phyloP scores from a whole-genome alignment of 768 basidiomycete species.

The Termitomyces sp. region DNA sequence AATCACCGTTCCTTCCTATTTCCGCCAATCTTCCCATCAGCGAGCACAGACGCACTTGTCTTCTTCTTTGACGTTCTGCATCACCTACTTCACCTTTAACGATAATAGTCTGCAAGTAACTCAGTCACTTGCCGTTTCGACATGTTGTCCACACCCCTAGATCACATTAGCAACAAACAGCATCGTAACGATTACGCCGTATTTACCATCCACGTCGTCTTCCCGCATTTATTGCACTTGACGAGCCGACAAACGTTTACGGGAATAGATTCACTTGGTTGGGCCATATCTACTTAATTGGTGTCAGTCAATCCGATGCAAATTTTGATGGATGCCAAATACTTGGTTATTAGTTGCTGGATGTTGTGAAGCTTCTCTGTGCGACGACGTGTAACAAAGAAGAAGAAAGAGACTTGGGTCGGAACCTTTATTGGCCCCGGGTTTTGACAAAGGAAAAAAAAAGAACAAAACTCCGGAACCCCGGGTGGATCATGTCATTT shows the following conservation, averaged over 20 bases:
- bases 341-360: too few species aligned
- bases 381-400: too few species aligned
- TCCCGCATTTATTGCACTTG: conserved; percentile 55
- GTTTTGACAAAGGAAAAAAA: too few species aligned
- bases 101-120: too few species aligned
- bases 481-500: background rate
- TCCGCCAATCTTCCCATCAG: conserved; percentile 12
- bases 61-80: conserved; percentile 40
- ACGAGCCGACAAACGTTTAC: conserved; percentile 52
- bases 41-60: conserved; percentile 38
- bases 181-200: conserved; percentile 11
- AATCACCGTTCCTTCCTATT: conserved; percentile 14
- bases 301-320: too few species aligned
- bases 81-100: conserved; percentile 25
- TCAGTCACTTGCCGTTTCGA: conserved; percentile 45
- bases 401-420: too few species aligned
- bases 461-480: too few species aligned
- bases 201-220: conserved; percentile 64
- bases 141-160: conserved; percentile 70
- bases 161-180: conserved; percentile 6
- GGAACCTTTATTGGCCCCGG: too few species aligned
- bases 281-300: conserved; percentile 4
- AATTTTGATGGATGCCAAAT: too few species aligned
- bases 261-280: conserved; percentile 20
- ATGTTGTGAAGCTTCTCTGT: too few species aligned